Evolutionary conservation across 805 yeast genomes (phyloP), one percentile per base, ranked within the genome.

Genomic region (Yamadazyma sp.): DNA sequence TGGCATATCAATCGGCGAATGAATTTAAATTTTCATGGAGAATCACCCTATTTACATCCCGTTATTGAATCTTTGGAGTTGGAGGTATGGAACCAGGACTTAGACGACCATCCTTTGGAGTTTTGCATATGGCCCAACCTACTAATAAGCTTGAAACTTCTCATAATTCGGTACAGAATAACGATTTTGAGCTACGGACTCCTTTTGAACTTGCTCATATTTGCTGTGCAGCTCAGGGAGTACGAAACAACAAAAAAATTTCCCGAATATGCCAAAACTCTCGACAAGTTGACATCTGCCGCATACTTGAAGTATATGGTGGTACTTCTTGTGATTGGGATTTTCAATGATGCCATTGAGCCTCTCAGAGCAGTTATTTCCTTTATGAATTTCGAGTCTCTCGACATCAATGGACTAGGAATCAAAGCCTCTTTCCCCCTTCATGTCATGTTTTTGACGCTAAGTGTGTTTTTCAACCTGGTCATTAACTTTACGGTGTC

Each of bases 161-260:
- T 90, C 32, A 82, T 85, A 4, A 66, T 89, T 48, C 70, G 95
- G 39, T 91, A 84, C 58, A 71, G 99, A 51, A 70, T 91, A 10
- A 78, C 85, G 1, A 64, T 84, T 27, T 82, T 85, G 3, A 72
- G 89, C 1, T 71, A 84, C 37, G 89, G 95, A 3, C 66, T 82
- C 1, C 76, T 78, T 26, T 64, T 84, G 12, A 70, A 81, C 1
- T 59, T 78, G 0, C 40, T 77, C 12, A 73, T 75, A 0, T 46
- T 83, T 30, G 49, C 75, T 2, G 49, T 77, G 14, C 97, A 90
- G 55, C 64, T 83, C 35, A 49, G 50, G 23, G 48, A 52, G 13
- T 82, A 70, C 50, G 53, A 64, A 36, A 44, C 59, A 22, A 47
- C 52, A 3, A 49, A 49, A 6, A 55, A 49, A 28, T 65, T 54